A percentile compares a stretch with the other conserved stretches of the same genome.
phyloP scores from a whole-genome alignment of 1,284 basidiomycete species.

The Pholiota adiposa region DNA sequence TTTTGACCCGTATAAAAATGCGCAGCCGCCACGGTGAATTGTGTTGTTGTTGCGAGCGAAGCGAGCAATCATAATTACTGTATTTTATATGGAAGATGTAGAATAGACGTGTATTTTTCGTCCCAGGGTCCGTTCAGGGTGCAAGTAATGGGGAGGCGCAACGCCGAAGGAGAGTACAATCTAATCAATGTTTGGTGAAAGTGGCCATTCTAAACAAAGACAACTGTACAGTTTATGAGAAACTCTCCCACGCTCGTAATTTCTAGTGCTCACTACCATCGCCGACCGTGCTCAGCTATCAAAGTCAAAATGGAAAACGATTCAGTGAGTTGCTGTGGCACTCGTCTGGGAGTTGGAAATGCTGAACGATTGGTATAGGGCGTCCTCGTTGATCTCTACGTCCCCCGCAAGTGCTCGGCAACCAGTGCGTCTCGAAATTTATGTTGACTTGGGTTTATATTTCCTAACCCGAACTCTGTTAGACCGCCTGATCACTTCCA shows the following conservation, averaged over 20 bases:
- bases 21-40: background rate
- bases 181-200: conserved; percentile 5
- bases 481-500: conserved; percentile 97
- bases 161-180: background rate
- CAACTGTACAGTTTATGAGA: conserved; percentile 14
- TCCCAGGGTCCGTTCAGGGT: too few relatives aligned
- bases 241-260: conserved; percentile 39
- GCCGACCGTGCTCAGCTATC: conserved; percentile 28
- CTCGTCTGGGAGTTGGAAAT: background rate
- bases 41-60: too few relatives aligned
- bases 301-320: conserved; percentile 77
- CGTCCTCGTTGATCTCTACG: conserved; percentile 99
- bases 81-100: too few relatives aligned
- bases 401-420: conserved; percentile 98
- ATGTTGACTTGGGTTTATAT: conserved; percentile 17
- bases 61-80: too few relatives aligned
- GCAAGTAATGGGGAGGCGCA: too few relatives aligned
- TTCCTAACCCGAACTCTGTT: conserved; percentile 12
- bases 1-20: conserved; percentile 48
- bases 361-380: conserved; percentile 57
- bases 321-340: conserved; percentile 48
- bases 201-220: background rate
- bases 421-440: conserved; percentile 69
- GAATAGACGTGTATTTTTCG: background rate
- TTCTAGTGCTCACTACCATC: conserved; percentile 27